phyloP scores from a whole-genome alignment of 2,329 filamentous ascomycete species.

The Colletotrichum tofieldiae region DNA sequence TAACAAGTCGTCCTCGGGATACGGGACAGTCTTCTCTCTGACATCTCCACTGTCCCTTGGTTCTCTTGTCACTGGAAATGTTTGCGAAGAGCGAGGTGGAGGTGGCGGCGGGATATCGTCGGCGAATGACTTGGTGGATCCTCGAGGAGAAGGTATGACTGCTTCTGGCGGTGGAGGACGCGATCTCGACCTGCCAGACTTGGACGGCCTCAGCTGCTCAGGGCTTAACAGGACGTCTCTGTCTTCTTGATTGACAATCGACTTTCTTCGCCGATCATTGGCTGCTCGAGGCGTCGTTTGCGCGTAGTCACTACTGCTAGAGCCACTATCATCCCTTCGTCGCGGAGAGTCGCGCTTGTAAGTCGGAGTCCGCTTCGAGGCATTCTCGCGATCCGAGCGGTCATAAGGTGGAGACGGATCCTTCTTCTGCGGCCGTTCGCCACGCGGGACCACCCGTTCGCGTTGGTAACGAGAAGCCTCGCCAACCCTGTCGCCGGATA shows the following conservation, averaged over 20 bases:
- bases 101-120: slow-evolving; percentile 39
- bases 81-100: slow-evolving; percentile 49
- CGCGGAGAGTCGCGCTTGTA: slow-evolving; percentile 48
- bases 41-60: slow-evolving; percentile 31
- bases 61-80: slow-evolving; percentile 48
- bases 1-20: slow-evolving; percentile 50
- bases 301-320: slow-evolving; percentile 58
- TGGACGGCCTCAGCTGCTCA: slow-evolving; percentile 42
- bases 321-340: slow-evolving; percentile 55
- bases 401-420: slow-evolving; percentile 51
- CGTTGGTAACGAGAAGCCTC: slow-evolving; percentile 47
- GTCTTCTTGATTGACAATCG: slow-evolving; percentile 55
- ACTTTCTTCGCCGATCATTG: slow-evolving; percentile 52
- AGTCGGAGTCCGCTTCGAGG: slow-evolving; percentile 49
- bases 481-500: slow-evolving; percentile 53
- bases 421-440: slow-evolving; percentile 46
- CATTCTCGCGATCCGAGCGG: slow-evolving; percentile 44
- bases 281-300: slow-evolving; percentile 49
- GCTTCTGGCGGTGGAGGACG: slow-evolving; percentile 52
- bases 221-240: slow-evolving; percentile 46
- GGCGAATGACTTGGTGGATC: slow-evolving; percentile 37
- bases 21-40: slow-evolving; percentile 46
- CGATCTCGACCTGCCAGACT: slow-evolving; percentile 51
- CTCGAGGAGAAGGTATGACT: slow-evolving; percentile 51
- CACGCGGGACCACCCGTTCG: slow-evolving; percentile 37